phyloP scores from a whole-genome alignment of 1,284 basidiomycete species.

The Phaffia rhodozyma region DNA sequence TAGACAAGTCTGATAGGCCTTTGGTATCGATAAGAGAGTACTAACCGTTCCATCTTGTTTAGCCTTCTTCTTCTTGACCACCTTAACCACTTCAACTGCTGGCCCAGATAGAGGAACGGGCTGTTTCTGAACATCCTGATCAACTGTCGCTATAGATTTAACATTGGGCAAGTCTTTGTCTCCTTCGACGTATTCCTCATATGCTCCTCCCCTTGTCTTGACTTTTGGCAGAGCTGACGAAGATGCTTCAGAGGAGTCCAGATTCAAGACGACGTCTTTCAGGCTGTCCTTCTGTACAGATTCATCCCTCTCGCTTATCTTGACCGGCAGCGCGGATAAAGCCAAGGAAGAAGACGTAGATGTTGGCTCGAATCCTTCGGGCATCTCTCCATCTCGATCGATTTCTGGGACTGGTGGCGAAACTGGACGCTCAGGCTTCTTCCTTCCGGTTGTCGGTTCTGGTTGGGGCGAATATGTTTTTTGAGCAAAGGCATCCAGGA shows the following conservation, averaged over 20 bases:
- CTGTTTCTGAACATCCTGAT: not conserved
- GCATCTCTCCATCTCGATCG: conserved; percentile 76
- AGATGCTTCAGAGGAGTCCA: not conserved
- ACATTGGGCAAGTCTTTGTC: conserved; percentile 33
- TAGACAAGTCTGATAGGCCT: no score
- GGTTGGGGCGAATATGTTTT: conserved; percentile 1
- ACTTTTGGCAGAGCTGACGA: conserved; percentile 26
- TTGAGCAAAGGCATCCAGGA: conserved; percentile 16
- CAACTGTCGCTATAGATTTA: not conserved
- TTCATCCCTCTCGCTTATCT: not conserved
- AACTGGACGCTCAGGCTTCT: conserved; percentile 12
- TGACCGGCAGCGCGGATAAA: conserved; percentile 19
- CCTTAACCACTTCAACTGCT: conserved; percentile 40
- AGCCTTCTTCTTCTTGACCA: conserved; percentile 52
- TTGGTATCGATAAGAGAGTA: no score
- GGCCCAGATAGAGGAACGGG: conserved; percentile 8
- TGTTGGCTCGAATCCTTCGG: conserved; percentile 43
- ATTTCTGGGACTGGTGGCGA: conserved; percentile 35
- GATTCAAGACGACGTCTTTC: not conserved
- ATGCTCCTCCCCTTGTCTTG: conserved; percentile 33
- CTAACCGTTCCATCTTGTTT: no score
- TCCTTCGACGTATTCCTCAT: conserved; percentile 50
- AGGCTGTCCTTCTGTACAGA: not conserved
- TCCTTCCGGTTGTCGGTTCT: not conserved
- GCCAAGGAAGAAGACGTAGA: conserved; percentile 22